A percentile compares a stretch with the other conserved stretches of the same genome.
Conservation (phyloP, 495 filamentous ascomycete genomes). For the Lindgomyces ingoldianus region DNA sequence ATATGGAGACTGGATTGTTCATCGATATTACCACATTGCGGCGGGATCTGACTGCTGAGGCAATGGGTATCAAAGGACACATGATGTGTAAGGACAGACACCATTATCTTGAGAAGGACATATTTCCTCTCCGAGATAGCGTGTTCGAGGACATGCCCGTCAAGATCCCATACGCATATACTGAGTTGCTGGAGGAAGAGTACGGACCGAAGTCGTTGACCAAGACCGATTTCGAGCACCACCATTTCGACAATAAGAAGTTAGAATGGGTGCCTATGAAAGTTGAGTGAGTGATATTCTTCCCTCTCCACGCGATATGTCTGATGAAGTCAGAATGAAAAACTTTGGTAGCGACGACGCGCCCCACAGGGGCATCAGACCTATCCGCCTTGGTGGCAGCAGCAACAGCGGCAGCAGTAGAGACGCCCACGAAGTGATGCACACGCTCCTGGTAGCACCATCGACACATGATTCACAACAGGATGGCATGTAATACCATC, state of each 20-base stretch:
- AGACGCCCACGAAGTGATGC: background rate
- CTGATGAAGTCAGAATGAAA: background rate
- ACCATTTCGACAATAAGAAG: slow-evolving; percentile 29
- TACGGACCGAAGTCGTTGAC: slow-evolving; percentile 69
- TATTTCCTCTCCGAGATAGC: slow-evolving; percentile 78
- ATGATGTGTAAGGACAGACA: slow-evolving; percentile 63
- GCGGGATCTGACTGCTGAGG: slow-evolving; percentile 34
- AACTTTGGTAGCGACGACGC: background rate
- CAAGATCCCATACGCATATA: slow-evolving; percentile 74
- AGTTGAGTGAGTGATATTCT: background rate
- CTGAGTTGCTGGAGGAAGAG: slow-evolving; percentile 70
- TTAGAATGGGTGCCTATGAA: slow-evolving; percentile 34
- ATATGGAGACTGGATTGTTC: slow-evolving; percentile 61
- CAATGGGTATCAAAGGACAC: slow-evolving; percentile 43
- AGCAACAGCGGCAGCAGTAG: background rate
- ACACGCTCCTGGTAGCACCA: background rate
- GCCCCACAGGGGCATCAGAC: background rate
- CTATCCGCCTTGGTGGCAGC: background rate
- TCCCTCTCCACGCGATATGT: background rate
- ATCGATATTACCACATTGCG: slow-evolving; percentile 64
- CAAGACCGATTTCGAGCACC: slow-evolving; percentile 57
- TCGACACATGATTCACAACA: background rate
- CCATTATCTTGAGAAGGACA: slow-evolving; percentile 59
- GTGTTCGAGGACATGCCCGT: slow-evolving; percentile 76
- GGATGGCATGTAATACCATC: too few relatives aligned